Evolutionary conservation across 768 basidiomycete species (phyloP).

Genomic region (Phaeolepiota aurea): DNA sequence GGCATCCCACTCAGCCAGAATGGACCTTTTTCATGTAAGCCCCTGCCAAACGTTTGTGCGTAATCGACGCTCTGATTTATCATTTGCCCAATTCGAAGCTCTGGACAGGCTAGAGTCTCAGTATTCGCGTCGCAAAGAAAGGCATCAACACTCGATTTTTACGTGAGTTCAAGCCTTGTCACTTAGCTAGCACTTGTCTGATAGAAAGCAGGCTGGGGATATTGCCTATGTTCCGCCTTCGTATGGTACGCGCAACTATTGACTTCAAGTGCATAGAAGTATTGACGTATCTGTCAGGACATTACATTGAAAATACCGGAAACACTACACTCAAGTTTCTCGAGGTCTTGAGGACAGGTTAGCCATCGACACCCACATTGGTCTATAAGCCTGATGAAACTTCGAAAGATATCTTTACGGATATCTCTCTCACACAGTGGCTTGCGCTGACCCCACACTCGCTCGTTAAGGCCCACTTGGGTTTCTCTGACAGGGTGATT

Average conservation of each 20-base stretch:
- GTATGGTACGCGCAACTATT: slow-evolving; percentile 14
- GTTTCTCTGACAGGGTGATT: slow-evolving; percentile 25
- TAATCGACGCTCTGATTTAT: neutral
- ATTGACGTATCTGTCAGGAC: slow-evolving; percentile 36
- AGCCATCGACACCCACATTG: slow-evolving; percentile 1
- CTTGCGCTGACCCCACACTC: slow-evolving; percentile 32
- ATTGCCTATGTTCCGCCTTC: slow-evolving; percentile 30
- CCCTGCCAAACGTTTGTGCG: slow-evolving; percentile 4
- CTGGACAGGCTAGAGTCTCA: slow-evolving; percentile 49
- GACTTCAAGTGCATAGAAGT: slow-evolving; percentile 3
- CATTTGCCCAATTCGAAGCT: slow-evolving; percentile 20
- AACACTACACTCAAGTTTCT: slow-evolving; percentile 49
- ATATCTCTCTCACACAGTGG: slow-evolving; percentile 20
- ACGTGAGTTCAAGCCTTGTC: slow-evolving; percentile 18
- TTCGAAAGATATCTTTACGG: slow-evolving; percentile 9
- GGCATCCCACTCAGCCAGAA: slow-evolving; percentile 67
- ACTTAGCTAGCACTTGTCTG: neutral
- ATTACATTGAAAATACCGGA: slow-evolving; percentile 63
- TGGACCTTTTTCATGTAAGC: slow-evolving; percentile 53
- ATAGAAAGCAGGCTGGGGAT: slow-evolving; percentile 26
- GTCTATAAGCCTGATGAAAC: neutral
- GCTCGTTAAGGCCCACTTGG: slow-evolving; percentile 32
- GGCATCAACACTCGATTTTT: slow-evolving; percentile 54
- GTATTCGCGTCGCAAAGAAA: slow-evolving; percentile 51
- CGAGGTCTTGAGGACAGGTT: slow-evolving; percentile 54